These are phyloP conservation scores for Antrodiella citrinella DNA, from an alignment of 768 basidiomycete species.

Conservation along the genomic window DNA sequence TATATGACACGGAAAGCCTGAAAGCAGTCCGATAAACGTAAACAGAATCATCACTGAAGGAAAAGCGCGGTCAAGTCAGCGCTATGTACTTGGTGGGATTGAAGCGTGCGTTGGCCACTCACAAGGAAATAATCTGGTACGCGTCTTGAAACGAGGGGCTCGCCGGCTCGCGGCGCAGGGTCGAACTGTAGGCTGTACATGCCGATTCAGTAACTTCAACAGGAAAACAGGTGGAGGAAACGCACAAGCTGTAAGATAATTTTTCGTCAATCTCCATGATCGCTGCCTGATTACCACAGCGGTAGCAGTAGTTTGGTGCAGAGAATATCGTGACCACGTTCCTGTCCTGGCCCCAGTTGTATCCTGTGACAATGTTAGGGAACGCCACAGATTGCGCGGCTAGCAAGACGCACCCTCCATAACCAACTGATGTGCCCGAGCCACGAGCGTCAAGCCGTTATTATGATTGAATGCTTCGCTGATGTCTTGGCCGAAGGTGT, in stretches of 20 bases:
- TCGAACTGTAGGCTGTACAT: slow-evolving; percentile 93
- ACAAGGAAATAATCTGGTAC: slow-evolving; percentile 94
- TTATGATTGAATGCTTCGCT: slow-evolving; percentile 99
- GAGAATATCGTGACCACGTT: slow-evolving; percentile 99
- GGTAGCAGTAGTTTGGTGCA: slow-evolving; percentile 99
- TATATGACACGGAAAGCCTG: slow-evolving; percentile 14
- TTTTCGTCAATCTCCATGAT: slow-evolving; percentile 99
- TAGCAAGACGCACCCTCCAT: slow-evolving; percentile 89
- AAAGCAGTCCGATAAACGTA: slow-evolving; percentile 9
- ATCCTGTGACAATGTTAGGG: slow-evolving; percentile 44
- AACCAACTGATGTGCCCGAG: slow-evolving; percentile 88
- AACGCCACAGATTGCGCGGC: slow-evolving; percentile 10
- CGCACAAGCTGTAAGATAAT: slow-evolving; percentile 87
- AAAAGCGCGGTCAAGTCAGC: not conserved
- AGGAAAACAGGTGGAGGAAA: slow-evolving; percentile 14
- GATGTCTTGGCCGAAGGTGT: slow-evolving; percentile 99
- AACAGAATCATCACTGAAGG: slow-evolving; percentile 15
- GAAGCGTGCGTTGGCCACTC: slow-evolving; percentile 28
- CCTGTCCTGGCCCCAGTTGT: slow-evolving; percentile 98
- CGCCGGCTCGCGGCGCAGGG: slow-evolving; percentile 96
- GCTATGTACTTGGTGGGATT: no score
- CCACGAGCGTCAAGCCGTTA: slow-evolving; percentile 93
- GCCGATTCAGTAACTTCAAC: no score
- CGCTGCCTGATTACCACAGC: slow-evolving; percentile 98
- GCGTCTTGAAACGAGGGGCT: slow-evolving; percentile 93